Evolutionary conservation across 164 flowering plant species (phyloP).

Genomic region (Piper longum): DNA sequence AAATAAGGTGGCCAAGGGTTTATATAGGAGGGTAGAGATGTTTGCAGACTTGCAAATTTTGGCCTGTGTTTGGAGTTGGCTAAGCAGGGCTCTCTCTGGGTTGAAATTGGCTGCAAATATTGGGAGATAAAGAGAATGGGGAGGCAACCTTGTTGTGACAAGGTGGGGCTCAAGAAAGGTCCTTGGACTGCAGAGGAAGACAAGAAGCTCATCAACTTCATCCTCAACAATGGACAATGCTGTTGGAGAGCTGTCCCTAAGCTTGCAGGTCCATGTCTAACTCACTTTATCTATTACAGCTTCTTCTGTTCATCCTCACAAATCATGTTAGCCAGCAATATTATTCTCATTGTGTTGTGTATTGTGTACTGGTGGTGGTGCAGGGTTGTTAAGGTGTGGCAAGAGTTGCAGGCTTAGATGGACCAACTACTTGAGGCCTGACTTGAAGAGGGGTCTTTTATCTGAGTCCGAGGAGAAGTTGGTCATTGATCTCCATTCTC

Average conservation of each 20-base stretch:
- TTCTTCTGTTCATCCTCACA: too few species aligned
- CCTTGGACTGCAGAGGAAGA: conserved; percentile 74
- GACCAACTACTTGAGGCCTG: conserved; percentile 67
- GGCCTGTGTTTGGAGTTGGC: neutral
- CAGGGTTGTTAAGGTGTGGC: conserved; percentile 59
- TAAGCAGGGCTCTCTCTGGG: neutral
- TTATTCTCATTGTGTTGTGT: too few species aligned
- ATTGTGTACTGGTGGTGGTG: conserved; percentile 2
- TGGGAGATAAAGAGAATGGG: conserved; percentile 26
- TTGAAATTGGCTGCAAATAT: neutral
- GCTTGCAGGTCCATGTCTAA: conserved; percentile 38
- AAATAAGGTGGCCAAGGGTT: neutral
- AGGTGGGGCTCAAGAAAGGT: conserved; percentile 65
- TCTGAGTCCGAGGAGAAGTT: conserved; percentile 52
- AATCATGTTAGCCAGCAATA: too few species aligned
- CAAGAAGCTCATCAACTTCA: conserved; percentile 61
- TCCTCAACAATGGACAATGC: conserved; percentile 72
- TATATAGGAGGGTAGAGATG: conserved; percentile 6
- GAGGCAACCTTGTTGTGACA: conserved; percentile 71
- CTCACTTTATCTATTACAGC: too few species aligned
- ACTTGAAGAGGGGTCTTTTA: conserved; percentile 53
- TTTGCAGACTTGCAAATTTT: neutral
- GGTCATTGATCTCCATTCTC: conserved; percentile 64
- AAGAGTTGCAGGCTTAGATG: conserved; percentile 63
- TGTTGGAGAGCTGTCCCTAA: conserved; percentile 79